These are phyloP conservation scores for Alternaria sp. DNA, from an alignment of 2,329 filamentous ascomycete genomes.

Conservation along the genomic window DNA sequence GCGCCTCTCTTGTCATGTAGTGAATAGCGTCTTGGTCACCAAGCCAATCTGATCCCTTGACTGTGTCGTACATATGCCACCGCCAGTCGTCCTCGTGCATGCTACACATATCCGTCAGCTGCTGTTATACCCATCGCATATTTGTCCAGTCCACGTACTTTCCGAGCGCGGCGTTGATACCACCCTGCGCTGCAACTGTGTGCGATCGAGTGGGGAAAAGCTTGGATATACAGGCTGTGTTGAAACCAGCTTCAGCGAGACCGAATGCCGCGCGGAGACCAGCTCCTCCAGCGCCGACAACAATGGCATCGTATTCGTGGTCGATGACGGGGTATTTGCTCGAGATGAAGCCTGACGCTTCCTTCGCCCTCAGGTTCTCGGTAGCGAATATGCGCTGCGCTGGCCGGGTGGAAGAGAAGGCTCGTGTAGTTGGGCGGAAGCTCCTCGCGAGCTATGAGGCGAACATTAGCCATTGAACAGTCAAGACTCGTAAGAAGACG, in stretches of 20 bases:
- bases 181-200: slow-evolving; percentile 77
- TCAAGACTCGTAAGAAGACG: not conserved
- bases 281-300: slow-evolving; percentile 83
- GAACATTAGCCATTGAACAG: slow-evolving; percentile 39
- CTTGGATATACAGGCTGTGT: slow-evolving; percentile 86
- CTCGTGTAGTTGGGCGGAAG: slow-evolving; percentile 70
- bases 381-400: slow-evolving; percentile 86
- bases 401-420: slow-evolving; percentile 86
- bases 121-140: not conserved
- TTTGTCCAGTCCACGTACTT: slow-evolving; percentile 57
- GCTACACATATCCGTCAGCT: slow-evolving; percentile 44
- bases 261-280: slow-evolving; percentile 84
- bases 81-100: slow-evolving; percentile 99
- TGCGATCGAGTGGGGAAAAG: slow-evolving; percentile 86
- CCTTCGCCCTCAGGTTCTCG: slow-evolving; percentile 86
- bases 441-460: slow-evolving; percentile 65
- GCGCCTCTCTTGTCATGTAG: slow-evolving; percentile 97
- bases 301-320: slow-evolving; percentile 98
- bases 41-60: slow-evolving; percentile 97
- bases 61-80: slow-evolving; percentile 99
- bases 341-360: slow-evolving; percentile 84
- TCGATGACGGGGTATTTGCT: slow-evolving; percentile 97
- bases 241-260: slow-evolving; percentile 86
- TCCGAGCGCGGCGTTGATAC: slow-evolving; percentile 86
- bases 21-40: slow-evolving; percentile 98